phyloP scores from a whole-genome alignment of 176 grass and related monocot species.

The Carex scoparia region DNA sequence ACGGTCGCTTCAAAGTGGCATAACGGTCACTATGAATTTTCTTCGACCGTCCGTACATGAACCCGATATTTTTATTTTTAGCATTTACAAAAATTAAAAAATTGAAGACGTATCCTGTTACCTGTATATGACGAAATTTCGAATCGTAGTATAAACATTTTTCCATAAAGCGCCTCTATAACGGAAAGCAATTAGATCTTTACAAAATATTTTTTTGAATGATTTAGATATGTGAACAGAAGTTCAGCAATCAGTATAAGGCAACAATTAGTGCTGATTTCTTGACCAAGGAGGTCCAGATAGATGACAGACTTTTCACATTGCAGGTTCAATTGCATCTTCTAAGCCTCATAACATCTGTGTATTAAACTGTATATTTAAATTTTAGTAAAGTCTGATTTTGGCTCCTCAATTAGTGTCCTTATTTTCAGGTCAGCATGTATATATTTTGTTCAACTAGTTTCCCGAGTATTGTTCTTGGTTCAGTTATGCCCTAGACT shows the following conservation, averaged over 20 bases:
- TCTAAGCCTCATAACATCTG: background rate
- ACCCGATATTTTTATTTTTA: too few relatives aligned
- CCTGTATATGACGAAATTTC: too few relatives aligned
- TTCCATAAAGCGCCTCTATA: too few relatives aligned
- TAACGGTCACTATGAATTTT: too few relatives aligned
- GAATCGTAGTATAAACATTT: too few relatives aligned
- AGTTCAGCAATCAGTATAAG: conserved; percentile 96
- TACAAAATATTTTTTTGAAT: conserved; percentile 1
- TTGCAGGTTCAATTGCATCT: conserved; percentile 51
- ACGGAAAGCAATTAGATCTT: background rate
- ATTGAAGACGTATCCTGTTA: too few relatives aligned
- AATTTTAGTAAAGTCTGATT: too few relatives aligned
- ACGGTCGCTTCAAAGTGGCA: too few relatives aligned
- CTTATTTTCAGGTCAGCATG: background rate
- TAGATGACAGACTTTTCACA: conserved; percentile 84
- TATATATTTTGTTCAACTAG: background rate
- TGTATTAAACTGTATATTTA: too few relatives aligned
- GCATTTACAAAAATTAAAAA: too few relatives aligned
- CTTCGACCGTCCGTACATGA: too few relatives aligned
- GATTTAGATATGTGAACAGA: conserved; percentile 81
- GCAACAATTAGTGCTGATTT: conserved; percentile 89
- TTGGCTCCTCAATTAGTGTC: background rate
- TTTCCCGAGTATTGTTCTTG: background rate
- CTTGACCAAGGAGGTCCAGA: conserved; percentile 90
- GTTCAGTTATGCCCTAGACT: background rate